phyloP scores from a whole-genome alignment of 352 stramenopile genomes.

The Pythium phragmiticola region DNA sequence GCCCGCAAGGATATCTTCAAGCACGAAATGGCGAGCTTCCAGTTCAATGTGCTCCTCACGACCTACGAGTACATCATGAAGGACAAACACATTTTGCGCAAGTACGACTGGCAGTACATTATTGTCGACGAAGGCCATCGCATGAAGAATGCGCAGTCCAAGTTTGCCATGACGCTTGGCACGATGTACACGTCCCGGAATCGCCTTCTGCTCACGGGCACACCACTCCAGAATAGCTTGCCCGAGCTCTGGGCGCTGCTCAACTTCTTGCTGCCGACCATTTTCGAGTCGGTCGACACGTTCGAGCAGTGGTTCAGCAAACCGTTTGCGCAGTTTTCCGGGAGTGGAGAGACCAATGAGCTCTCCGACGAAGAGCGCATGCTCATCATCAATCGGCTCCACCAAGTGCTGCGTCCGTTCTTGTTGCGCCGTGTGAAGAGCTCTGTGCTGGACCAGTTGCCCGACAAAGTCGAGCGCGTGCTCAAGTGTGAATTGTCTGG shows the following conservation, averaged over 20 bases:
- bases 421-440: conserved; percentile 84
- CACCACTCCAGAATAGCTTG: conserved; percentile 97
- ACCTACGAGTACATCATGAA: conserved; percentile 95
- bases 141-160: conserved; percentile 91
- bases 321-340: conserved; percentile 79
- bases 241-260: conserved; percentile 92
- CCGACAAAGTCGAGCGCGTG: conserved; percentile 86
- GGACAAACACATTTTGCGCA: conserved; percentile 87
- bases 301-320: conserved; percentile 92
- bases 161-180: conserved; percentile 87
- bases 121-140: conserved; percentile 94
- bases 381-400: conserved; percentile 86
- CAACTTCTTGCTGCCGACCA: conserved; percentile 91
- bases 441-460: conserved; percentile 83
- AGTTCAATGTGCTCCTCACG: conserved; percentile 93
- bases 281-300: conserved; percentile 90
- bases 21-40: conserved; percentile 80
- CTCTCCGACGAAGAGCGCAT: conserved; percentile 88
- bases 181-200: conserved; percentile 83
- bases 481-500: conserved; percentile 85
- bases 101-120: conserved; percentile 92
- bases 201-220: conserved; percentile 97
- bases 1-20: conserved; percentile 80
- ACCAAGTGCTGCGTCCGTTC: conserved; percentile 85
- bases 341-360: conserved; percentile 76